Conservation (phyloP, 805 yeast species). For the Kazachstania viticola region DNA sequence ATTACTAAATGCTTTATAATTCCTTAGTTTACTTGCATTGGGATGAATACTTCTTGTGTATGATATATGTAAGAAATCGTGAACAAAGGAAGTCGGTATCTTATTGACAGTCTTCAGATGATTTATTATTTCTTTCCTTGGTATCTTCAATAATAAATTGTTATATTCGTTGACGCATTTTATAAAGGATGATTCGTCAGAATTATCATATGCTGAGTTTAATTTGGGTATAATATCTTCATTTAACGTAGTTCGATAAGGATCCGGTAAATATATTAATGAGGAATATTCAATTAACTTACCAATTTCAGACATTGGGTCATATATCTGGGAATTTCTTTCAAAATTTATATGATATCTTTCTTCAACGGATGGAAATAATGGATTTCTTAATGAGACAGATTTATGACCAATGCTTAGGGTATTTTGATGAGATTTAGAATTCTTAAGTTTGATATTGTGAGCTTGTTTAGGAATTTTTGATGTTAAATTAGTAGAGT, state of each 20-base stretch:
- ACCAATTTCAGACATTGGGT: constrained; percentile 27
- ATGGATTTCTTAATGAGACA: constrained; percentile 12
- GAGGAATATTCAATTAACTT: constrained; percentile 20
- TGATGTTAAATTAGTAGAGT: constrained; percentile 9
- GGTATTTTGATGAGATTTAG: too few relatives aligned
- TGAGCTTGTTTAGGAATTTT: too few relatives aligned
- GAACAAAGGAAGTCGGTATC: constrained; percentile 34
- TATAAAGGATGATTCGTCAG: constrained; percentile 23
- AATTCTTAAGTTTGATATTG: too few relatives aligned
- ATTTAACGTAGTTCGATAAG: constrained; percentile 5
- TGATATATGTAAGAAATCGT: constrained; percentile 59
- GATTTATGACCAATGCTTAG: too few relatives aligned
- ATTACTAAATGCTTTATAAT: constrained; percentile 79
- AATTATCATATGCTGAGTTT: constrained; percentile 17
- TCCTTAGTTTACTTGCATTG: constrained; percentile 45
- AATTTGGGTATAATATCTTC: constrained; percentile 10
- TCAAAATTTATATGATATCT: constrained; percentile 17
- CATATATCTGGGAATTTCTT: constrained; percentile 8
- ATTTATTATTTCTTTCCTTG: constrained; percentile 22
- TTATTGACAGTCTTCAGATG: constrained; percentile 24
- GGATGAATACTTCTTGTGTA: constrained; percentile 77
- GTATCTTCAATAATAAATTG: constrained; percentile 27
- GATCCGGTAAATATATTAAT: constrained; percentile 15
- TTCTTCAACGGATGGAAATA: constrained; percentile 17
- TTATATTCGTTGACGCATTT: constrained; percentile 35